Conservation (phyloP, 495 filamentous ascomycete genomes). For the Aspergillus sclerotioniger region DNA sequence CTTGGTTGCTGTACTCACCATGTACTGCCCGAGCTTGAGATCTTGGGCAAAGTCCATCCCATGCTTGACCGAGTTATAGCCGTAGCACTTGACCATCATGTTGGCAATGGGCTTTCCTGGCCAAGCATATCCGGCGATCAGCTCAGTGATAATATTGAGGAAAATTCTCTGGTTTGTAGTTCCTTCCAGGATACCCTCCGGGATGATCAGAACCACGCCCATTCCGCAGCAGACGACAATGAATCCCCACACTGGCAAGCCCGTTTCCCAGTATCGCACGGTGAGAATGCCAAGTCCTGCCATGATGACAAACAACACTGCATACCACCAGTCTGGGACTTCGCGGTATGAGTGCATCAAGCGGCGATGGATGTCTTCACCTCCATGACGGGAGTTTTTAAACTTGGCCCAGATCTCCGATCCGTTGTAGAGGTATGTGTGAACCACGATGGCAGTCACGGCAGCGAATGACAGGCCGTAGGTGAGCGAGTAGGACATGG, state of each 20-base stretch:
- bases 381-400: conserved; percentile 48
- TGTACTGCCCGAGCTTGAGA: conserved; percentile 54
- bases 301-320: conserved; percentile 68
- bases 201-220: conserved; percentile 70
- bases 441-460: conserved; percentile 56
- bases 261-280: conserved; percentile 51
- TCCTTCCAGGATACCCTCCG: conserved; percentile 81
- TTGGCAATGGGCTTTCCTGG: conserved; percentile 80
- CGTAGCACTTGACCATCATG: conserved; percentile 84
- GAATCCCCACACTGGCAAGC: conserved; percentile 78
- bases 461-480: conserved; percentile 65
- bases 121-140: conserved; percentile 74
- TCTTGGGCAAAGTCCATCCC: conserved; percentile 49
- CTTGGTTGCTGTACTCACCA: conserved; percentile 22
- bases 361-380: conserved; percentile 46
- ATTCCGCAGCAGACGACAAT: conserved; percentile 62
- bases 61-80: conserved; percentile 52
- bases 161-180: conserved; percentile 63
- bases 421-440: conserved; percentile 59
- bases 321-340: conserved; percentile 44
- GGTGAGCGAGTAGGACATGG: conserved; percentile 59
- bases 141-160: conserved; percentile 73
- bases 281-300: conserved; percentile 60
- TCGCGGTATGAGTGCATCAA: conserved; percentile 30
- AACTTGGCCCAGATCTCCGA: conserved; percentile 56